Percentiles rank a stretch among this genome's conserved stretches.
These are phyloP conservation scores for Pseudocercospora cruenta DNA, from an alignment of 2,329 filamentous ascomycete genomes.

Conservation along the genomic window DNA sequence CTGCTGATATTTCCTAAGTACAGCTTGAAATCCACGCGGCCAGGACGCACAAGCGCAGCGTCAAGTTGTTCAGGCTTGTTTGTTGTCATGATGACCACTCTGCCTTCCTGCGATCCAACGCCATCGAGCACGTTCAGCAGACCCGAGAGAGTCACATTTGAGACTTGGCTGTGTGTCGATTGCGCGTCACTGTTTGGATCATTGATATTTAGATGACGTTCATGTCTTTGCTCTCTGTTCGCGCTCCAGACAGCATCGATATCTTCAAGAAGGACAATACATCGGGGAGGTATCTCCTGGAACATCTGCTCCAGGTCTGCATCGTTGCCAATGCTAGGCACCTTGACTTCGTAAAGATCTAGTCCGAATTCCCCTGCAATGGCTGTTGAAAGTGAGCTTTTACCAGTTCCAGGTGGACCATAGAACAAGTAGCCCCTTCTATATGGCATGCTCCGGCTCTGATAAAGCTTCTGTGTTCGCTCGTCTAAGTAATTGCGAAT, in stretches of 20 bases:
- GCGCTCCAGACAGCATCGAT: constrained; percentile 45
- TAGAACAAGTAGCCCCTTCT: constrained; percentile 75
- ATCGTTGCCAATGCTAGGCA: constrained; percentile 58
- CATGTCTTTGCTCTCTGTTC: constrained; percentile 17
- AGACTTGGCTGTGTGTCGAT: constrained; percentile 51
- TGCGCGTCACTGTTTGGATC: constrained; percentile 9
- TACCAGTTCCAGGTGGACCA: constrained; percentile 56
- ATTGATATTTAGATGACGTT: constrained; percentile 33
- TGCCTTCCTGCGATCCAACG: constrained; percentile 74
- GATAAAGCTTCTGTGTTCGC: constrained; percentile 72
- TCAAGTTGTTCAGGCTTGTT: constrained; percentile 74
- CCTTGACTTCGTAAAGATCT: constrained; percentile 42
- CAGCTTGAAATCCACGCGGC: constrained; percentile 60
- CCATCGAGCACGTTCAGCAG: constrained; percentile 81
- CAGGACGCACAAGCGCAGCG: constrained; percentile 71
- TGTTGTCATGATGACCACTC: constrained; percentile 78
- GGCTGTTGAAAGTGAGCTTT: constrained; percentile 37
- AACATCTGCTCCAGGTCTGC: constrained; percentile 56
- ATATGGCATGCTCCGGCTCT: constrained; percentile 80
- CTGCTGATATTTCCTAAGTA: constrained; percentile 30
- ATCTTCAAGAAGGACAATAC: constrained; percentile 48
- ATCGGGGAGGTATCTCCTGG: constrained; percentile 43
- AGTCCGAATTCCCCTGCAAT: constrained; percentile 49
- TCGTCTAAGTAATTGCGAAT: constrained; percentile 77
- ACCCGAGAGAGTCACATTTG: constrained; percentile 62